Percentiles rank a stretch among this genome's conserved stretches.
Evolutionary conservation across 768 basidiomycete genomes (phyloP).

Genomic region (Rubroboletus pulcherrimus): DNA sequence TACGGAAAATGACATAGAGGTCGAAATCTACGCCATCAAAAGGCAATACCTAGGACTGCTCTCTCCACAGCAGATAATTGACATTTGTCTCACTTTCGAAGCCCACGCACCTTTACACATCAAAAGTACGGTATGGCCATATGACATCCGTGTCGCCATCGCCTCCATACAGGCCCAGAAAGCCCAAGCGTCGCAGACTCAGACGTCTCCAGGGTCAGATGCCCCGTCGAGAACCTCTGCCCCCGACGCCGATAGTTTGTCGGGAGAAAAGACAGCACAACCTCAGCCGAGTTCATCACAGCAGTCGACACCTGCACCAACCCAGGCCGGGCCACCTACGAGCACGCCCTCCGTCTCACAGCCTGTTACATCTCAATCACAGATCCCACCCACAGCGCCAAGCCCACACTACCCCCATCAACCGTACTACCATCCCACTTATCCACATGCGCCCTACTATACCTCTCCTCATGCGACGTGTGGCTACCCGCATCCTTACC

Average conservation of each 20-base stretch:
- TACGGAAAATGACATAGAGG: slow-evolving; percentile 33
- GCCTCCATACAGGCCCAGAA: slow-evolving; percentile 40
- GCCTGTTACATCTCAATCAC: slow-evolving; percentile 17
- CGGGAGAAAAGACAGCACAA: slow-evolving; percentile 13
- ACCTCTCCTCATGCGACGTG: slow-evolving; percentile 36
- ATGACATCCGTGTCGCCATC: slow-evolving; percentile 63
- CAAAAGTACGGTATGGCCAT: slow-evolving; percentile 68
- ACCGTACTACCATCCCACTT: slow-evolving; percentile 54
- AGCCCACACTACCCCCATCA: slow-evolving; percentile 47
- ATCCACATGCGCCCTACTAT: slow-evolving; percentile 70
- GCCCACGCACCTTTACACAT: slow-evolving; percentile 62
- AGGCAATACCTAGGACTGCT: slow-evolving; percentile 67
- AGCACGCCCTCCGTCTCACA: slow-evolving; percentile 16
- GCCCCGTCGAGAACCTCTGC: slow-evolving; percentile 10
- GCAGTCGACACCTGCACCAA: slow-evolving; percentile 20
- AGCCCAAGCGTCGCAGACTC: slow-evolving; percentile 22
- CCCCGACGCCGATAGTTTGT: slow-evolving; percentile 10
- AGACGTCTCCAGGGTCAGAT: slow-evolving; percentile 11
- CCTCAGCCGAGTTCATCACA: slow-evolving; percentile 18
- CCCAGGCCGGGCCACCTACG: slow-evolving; percentile 22
- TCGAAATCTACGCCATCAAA: slow-evolving; percentile 56
- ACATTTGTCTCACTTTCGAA: slow-evolving; percentile 72
- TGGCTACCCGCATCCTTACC: slow-evolving; percentile 39
- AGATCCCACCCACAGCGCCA: slow-evolving; percentile 20
- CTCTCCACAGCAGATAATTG: slow-evolving; percentile 68